Conservation (phyloP, 2,329 filamentous ascomycete genomes). For the Fonsecaea erecta region DNA sequence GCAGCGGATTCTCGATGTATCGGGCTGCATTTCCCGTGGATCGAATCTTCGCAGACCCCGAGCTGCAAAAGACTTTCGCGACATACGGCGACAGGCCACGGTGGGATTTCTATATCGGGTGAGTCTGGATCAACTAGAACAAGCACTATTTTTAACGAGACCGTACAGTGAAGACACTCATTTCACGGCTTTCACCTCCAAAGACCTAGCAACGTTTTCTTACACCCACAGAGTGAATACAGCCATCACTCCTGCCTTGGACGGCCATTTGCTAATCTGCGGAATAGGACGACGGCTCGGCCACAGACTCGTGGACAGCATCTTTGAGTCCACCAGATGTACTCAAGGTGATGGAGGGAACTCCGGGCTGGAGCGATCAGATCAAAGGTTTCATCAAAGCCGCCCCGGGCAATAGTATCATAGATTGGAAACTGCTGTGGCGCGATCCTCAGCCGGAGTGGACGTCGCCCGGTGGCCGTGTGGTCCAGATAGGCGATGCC, state of each 20-base stretch:
- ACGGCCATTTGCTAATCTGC: too few relatives aligned
- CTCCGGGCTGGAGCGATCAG: constrained; percentile 48
- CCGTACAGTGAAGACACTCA: neutral
- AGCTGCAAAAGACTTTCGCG: neutral
- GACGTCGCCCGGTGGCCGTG: constrained; percentile 48
- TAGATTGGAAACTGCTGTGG: constrained; percentile 22
- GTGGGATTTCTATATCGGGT: neutral
- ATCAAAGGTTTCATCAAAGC: constrained; percentile 33
- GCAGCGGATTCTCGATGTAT: constrained; percentile 39
- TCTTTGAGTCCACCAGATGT: constrained; percentile 43
- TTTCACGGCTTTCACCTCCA: neutral
- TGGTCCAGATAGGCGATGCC: constrained; percentile 56
- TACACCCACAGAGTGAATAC: too few relatives aligned
- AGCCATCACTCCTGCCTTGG: too few relatives aligned
- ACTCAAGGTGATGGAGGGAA: neutral
- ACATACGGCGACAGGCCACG: neutral
- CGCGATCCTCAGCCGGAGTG: constrained; percentile 22
- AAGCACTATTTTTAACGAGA: neutral
- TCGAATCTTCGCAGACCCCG: neutral
- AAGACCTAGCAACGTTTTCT: too few relatives aligned
- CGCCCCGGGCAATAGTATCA: constrained; percentile 23
- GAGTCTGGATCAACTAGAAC: neutral
- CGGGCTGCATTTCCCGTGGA: constrained; percentile 37
- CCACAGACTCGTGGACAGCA: constrained; percentile 51
- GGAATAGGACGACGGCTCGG: constrained; percentile 49